phyloP scores from a whole-genome alignment of 345 rosid genomes.

The Jatropha curcas region DNA sequence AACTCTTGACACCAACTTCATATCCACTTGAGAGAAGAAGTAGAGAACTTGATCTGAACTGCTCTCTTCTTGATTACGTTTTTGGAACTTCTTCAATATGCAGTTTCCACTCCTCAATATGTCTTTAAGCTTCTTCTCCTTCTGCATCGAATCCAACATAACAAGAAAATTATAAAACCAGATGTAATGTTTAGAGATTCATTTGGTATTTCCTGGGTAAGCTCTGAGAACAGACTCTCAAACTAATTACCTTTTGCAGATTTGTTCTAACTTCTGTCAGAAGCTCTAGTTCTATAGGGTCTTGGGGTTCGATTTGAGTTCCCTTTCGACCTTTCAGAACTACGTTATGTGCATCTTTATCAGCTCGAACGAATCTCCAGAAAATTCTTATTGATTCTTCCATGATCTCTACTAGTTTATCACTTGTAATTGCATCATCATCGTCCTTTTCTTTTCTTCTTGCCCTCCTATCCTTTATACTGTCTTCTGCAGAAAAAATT shows the following conservation, averaged over 20 bases:
- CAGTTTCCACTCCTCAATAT: conserved; percentile 53
- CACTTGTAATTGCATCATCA: conserved; percentile 48
- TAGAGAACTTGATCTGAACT: conserved; percentile 58
- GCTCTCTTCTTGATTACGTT: conserved; percentile 36
- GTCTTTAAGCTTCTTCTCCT: conserved; percentile 65
- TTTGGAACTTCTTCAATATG: conserved; percentile 49
- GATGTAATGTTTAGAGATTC: no score
- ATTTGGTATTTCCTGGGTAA: no score
- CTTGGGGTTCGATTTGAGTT: conserved; percentile 62
- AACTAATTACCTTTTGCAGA: conserved; percentile 58
- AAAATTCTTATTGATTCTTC: conserved; percentile 90
- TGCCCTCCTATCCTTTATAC: conserved; percentile 48
- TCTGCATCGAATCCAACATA: conserved; percentile 39
- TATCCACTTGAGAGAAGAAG: conserved; percentile 91
- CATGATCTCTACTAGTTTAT: conserved; percentile 72
- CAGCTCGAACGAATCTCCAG: conserved; percentile 80
- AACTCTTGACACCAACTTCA: conserved; percentile 83
- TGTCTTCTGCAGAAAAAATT: conserved; percentile 58
- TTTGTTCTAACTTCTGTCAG: conserved; percentile 47
- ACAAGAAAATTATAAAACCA: background rate
- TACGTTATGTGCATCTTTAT: conserved; percentile 49
- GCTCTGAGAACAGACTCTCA: no score
- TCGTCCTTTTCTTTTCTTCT: conserved; percentile 45
- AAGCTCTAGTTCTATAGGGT: conserved; percentile 47
- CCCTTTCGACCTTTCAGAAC: conserved; percentile 44